Base-by-base conservation (phyloP, 352 stramenopile species). In the Phytophthora pinifolia region DNA sequence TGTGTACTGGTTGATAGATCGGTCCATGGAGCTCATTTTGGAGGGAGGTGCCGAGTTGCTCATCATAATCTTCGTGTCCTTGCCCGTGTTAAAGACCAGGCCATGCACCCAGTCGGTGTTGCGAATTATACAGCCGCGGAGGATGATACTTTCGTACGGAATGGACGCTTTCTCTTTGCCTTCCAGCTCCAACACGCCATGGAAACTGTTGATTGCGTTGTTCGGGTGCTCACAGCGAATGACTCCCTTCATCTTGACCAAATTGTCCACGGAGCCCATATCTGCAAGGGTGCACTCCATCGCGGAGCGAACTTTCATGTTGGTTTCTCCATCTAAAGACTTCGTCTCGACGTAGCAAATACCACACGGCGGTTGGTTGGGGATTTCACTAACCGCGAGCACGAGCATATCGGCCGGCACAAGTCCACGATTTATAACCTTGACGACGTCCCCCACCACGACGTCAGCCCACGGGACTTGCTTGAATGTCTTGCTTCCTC, bases 11-110 rank as follows among this genome's bases (percentile, higher is more conserved):
- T 95, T 94, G 41, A 95, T 88, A 3, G 74, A 85, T 15, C 75
- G 66, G 43, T 96, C 83, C 79, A 96, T 85, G 0, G 77, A 86
- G 54, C 85, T 96, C 79, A 93, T 89, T 65, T 96, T 96, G 32
- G 79, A 90, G 14, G 79, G 79, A 17, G 79, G 80, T 0, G 79
- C 74, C 25, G 77, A 88, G 49, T 88, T 90, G 62, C 78, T 95
- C 74, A 88, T 86, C 79, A 93, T 92, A 56, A 98, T 93, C 52
- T 98, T 98, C 12, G 92, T 98, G 48, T 98, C 91, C 39, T 79
- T 79, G 39, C 94, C 94, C 8, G 95, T 98, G 73, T 98, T 98
- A 33, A 98, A 67, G 10, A 98, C 95, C 10, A 98, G 45, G 6
- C 91, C 94, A 32, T 94, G 76, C 9, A 96, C 73, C 83, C 77